phyloP scores from a whole-genome alignment of 768 basidiomycete genomes.

The Boletellus sp. region DNA sequence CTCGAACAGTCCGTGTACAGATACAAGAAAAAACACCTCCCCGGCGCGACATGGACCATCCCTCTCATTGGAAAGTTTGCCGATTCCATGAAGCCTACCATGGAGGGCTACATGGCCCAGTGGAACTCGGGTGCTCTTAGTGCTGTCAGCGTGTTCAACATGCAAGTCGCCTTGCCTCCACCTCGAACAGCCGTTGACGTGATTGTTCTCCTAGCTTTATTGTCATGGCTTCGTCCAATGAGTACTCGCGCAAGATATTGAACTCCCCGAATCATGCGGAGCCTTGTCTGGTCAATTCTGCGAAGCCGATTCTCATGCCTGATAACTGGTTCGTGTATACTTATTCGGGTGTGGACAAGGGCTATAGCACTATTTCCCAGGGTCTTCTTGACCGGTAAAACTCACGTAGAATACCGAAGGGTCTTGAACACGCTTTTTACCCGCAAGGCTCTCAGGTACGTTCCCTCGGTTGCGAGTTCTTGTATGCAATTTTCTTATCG shows the following conservation, averaged over 20 bases:
- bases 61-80: constrained; percentile 97
- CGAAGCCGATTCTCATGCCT: constrained; percentile 76
- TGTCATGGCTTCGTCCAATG: constrained; percentile 94
- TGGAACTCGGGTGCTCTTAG: constrained; percentile 90
- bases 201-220: constrained; percentile 72
- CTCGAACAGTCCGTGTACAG: constrained; percentile 89
- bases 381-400: constrained; percentile 97
- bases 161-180: constrained; percentile 48
- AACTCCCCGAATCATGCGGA: constrained; percentile 92
- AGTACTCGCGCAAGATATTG: constrained; percentile 90
- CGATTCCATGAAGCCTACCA: constrained; percentile 85
- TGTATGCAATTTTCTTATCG: background rate
- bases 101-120: constrained; percentile 88
- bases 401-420: constrained; percentile 90
- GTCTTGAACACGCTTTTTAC: constrained; percentile 91
- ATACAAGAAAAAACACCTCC: constrained; percentile 82
- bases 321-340: constrained; percentile 75
- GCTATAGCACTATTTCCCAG: constrained; percentile 35
- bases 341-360: background rate
- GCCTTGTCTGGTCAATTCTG: constrained; percentile 90
- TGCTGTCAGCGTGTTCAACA: constrained; percentile 95
- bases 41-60: constrained; percentile 89
- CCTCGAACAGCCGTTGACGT: constrained; percentile 6
- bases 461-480: constrained; percentile 1
- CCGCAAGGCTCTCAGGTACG: constrained; percentile 84